A percentile compares a stretch with the other conserved stretches of the same genome.
Conservation (phyloP, 805 yeast species). For the Suhomyces pyralidae region DNA sequence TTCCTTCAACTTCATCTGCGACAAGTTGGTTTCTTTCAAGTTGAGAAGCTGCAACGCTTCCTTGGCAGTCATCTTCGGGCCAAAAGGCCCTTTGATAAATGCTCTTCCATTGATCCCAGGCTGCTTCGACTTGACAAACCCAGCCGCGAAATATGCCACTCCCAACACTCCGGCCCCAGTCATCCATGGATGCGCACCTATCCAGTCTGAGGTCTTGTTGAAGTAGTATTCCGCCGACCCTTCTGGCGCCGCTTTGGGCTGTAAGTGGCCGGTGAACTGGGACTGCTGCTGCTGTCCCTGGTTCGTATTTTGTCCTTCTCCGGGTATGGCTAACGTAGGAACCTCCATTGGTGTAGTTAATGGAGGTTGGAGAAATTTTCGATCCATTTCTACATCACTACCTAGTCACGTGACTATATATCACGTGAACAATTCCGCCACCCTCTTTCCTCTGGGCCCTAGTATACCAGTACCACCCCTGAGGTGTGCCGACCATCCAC, state of each 20-base stretch:
- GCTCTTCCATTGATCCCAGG: constrained; percentile 67
- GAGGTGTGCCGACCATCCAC: too few species aligned
- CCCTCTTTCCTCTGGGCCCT: too few species aligned
- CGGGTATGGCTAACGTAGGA: constrained; percentile 57
- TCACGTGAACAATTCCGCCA: too few species aligned
- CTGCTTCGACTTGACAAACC: constrained; percentile 60
- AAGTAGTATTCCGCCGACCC: constrained; percentile 61
- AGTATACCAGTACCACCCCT: too few species aligned
- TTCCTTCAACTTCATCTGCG: constrained; percentile 66
- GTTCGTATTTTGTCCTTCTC: constrained; percentile 34
- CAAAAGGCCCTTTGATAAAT: constrained; percentile 86
- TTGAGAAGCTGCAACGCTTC: constrained; percentile 87
- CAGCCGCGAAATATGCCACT: constrained; percentile 61
- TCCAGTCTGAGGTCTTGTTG: constrained; percentile 54
- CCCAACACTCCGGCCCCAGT: constrained; percentile 69
- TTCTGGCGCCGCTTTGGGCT: constrained; percentile 39
- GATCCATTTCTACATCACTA: not conserved
- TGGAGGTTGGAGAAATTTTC: not conserved
- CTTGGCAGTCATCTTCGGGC: constrained; percentile 80
- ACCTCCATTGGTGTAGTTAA: constrained; percentile 41
- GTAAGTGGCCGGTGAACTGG: constrained; percentile 38
- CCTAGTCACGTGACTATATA: not conserved
- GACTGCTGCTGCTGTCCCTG: constrained; percentile 16
- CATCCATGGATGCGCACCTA: constrained; percentile 75
- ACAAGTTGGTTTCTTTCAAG: constrained; percentile 61